These are phyloP conservation scores for Fraxinus albicans DNA, from an alignment of 305 asterid species.

Conservation along the genomic window DNA sequence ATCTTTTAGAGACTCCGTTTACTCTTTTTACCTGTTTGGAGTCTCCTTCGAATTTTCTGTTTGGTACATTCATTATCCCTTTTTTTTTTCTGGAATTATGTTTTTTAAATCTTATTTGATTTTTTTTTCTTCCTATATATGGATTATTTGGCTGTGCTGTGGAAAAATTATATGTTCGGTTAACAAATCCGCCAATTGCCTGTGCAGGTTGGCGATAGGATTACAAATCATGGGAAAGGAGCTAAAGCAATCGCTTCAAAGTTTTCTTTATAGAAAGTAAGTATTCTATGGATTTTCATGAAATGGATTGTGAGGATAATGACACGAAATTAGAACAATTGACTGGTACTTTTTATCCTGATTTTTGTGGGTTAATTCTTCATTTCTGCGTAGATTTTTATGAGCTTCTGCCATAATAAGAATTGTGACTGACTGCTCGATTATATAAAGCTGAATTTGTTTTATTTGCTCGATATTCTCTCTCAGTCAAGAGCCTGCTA, in stretches of 20 bases:
- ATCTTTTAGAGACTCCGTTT: slow-evolving; percentile 27
- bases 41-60: slow-evolving; percentile 31
- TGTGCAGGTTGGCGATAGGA: slow-evolving; percentile 24
- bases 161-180: slow-evolving; percentile 23
- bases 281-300: neutral
- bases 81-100: slow-evolving; percentile 14
- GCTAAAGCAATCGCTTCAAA: slow-evolving; percentile 32
- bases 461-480: neutral
- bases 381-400: neutral
- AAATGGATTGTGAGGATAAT: neutral
- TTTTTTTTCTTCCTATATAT: neutral
- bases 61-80: slow-evolving; percentile 23
- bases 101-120: neutral
- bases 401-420: neutral
- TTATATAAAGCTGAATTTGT: slow-evolving; percentile 10
- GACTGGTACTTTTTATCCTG: neutral
- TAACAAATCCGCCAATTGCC: slow-evolving; percentile 14
- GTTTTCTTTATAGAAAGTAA: slow-evolving; percentile 35
- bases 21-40: slow-evolving; percentile 1
- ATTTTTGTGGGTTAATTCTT: neutral
- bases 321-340: neutral
- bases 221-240: slow-evolving; percentile 30
- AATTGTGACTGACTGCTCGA: slow-evolving; percentile 3
- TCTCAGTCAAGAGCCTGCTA: slow-evolving; percentile 41
- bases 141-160: slow-evolving; percentile 1